Evolutionary conservation across 1,284 basidiomycete species (phyloP), one percentile per base, ranked within the genome.

Genomic region (Ceratobasidium sp.): DNA sequence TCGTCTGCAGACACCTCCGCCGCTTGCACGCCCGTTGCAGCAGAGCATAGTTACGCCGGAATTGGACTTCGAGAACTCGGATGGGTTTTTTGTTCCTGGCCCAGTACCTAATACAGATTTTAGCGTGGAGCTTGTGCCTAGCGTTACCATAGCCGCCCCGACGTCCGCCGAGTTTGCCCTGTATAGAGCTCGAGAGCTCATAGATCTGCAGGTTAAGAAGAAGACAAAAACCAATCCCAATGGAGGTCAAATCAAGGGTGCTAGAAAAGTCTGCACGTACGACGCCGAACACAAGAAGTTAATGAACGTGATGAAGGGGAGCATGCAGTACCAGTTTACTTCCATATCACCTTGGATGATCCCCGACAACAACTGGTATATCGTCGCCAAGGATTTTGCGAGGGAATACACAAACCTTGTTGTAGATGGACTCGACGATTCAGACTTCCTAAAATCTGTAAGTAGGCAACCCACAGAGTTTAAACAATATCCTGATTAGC

Each of bases 281-380:
- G 26, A 28, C 26, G 39, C 23, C 2, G 39, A 33, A 40, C 26
- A 33, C 26, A 28, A 61, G 26, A 13, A 40, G n/a, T 12, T 63
- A 23, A 63, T 63, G 61, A 18, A n/a, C 39, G 61, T 63, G 13
- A 63, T 63, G 61, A 40, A 20, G 33, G 61, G 20, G 20, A 63
- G 61, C 33, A n/a, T 63, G 9, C 33, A 40, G 39, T n/a, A 63
- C 42, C 20, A 18, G 61, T 40, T 15, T 42, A 42, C 26, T 18
- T 7, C 39, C 15, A 18, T 18, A 39, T 10, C 39, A 15, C 39
- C 61, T 15, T 63, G 61, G 61, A 12, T 10, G 39, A 26, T 20
- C 7, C 2, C 33, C 39, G 61, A 63, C 28, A 15, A 33, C 3
- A n/a, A 40, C 13, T 39, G 7, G 39, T 10, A 23, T n/a, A 39